phyloP scores from a whole-genome alignment of 352 stramenopile genomes.

The Phytophthora citrophthora region DNA sequence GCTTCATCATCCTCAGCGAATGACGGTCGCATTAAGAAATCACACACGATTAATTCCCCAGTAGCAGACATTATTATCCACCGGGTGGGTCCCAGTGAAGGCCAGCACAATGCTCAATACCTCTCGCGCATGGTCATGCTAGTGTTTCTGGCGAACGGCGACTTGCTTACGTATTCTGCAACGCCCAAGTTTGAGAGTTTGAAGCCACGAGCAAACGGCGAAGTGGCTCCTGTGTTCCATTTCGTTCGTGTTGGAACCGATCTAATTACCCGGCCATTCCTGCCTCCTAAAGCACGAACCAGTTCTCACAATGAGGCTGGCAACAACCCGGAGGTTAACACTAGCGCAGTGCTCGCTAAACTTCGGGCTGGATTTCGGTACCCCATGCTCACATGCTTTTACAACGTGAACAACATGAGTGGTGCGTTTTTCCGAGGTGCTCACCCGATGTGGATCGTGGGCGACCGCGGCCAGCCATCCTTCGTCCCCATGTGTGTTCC shows the following conservation, averaged over 20 bases:
- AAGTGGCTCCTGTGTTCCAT: conserved; percentile 43
- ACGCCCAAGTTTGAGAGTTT: conserved; percentile 51
- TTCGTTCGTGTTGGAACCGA: conserved; percentile 76
- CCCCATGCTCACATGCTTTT: conserved; percentile 83
- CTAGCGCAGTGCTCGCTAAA: conserved; percentile 70
- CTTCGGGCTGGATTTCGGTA: conserved; percentile 84
- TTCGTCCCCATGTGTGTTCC: conserved; percentile 83
- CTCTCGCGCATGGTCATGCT: conserved; percentile 83
- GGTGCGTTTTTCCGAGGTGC: conserved; percentile 86
- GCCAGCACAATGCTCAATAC: conserved; percentile 72
- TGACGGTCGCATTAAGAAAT: conserved; percentile 82
- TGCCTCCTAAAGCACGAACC: conserved; percentile 63
- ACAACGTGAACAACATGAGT: conserved; percentile 88
- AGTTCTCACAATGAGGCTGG: conserved; percentile 55
- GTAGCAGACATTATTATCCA: conserved; percentile 87
- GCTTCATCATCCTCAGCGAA: conserved; percentile 72
- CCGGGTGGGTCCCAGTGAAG: conserved; percentile 79
- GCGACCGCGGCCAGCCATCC: conserved; percentile 65
- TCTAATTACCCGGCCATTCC: conserved; percentile 78
- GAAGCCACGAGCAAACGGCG: conserved; percentile 26
- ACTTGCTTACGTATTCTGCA: conserved; percentile 82
- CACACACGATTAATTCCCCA: conserved; percentile 80
- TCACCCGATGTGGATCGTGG: conserved; percentile 85
- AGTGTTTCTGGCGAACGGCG: conserved; percentile 85
- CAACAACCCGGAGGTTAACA: conserved; percentile 67